A percentile compares a stretch with the other conserved stretches of the same genome.
Conservation (phyloP, 1,284 basidiomycete species). For the Tetrapyrgos nigripes region DNA sequence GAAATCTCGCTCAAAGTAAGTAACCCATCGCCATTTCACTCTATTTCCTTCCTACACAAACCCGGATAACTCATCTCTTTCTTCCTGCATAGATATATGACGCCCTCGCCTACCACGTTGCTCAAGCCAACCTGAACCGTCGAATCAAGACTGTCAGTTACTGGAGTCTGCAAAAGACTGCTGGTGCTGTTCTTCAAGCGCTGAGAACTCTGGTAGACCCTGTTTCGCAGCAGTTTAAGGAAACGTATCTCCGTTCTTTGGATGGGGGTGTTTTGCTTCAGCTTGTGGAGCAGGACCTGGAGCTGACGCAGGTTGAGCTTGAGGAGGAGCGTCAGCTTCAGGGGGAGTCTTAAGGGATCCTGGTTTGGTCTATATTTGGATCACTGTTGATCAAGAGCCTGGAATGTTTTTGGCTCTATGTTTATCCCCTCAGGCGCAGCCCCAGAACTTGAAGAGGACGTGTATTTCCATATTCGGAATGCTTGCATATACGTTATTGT, state of each 20-base stretch:
- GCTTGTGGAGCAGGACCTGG: background rate
- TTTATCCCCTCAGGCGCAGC: too few relatives aligned
- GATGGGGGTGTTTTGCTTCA: slow-evolving; percentile 4
- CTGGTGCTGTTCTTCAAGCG: slow-evolving; percentile 50
- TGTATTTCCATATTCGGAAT: too few relatives aligned
- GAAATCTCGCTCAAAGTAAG: slow-evolving; percentile 78
- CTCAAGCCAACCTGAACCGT: slow-evolving; percentile 85
- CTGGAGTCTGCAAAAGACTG: slow-evolving; percentile 67
- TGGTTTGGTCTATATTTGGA: too few relatives aligned
- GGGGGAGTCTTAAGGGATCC: too few relatives aligned
- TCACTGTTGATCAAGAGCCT: too few relatives aligned
- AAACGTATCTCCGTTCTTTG: slow-evolving; percentile 39
- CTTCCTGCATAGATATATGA: slow-evolving; percentile 70
- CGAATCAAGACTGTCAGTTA: slow-evolving; percentile 87
- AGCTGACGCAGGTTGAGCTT: background rate
- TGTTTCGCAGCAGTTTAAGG: slow-evolving; percentile 47
- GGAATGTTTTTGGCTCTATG: too few relatives aligned
- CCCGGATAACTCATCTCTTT: slow-evolving; percentile 2
- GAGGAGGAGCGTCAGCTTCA: too few relatives aligned
- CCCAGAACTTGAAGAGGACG: too few relatives aligned
- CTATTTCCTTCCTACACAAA: slow-evolving; percentile 1
- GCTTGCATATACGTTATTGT: too few relatives aligned
- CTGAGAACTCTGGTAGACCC: slow-evolving; percentile 51
- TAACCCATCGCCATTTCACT: too few relatives aligned
- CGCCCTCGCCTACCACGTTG: slow-evolving; percentile 92